phyloP scores from a whole-genome alignment of 495 filamentous ascomycete species.

The Hypoxylon rickii region DNA sequence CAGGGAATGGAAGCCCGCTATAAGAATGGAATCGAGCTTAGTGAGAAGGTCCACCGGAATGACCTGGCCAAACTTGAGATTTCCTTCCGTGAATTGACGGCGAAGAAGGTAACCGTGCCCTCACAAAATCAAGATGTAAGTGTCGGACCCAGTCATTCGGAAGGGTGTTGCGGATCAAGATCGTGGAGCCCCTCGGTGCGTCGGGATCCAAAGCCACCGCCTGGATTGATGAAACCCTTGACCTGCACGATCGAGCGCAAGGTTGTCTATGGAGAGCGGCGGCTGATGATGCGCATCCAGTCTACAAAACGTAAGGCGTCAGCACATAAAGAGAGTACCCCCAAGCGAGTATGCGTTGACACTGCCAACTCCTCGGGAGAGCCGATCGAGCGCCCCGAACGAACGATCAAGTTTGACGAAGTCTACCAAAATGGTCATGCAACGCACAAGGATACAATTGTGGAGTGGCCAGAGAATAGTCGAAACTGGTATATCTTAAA shows the following conservation, averaged over 20 bases:
- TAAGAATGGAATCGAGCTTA: not conserved
- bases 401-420: slow-evolving; percentile 45
- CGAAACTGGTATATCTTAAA: slow-evolving; percentile 46
- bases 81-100: slow-evolving; percentile 2
- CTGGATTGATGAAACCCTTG: slow-evolving; percentile 5
- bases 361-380: slow-evolving; percentile 4
- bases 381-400: not conserved
- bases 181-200: not conserved
- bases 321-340: not conserved
- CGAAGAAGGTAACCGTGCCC: too few relatives aligned
- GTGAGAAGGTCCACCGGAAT: slow-evolving; percentile 4
- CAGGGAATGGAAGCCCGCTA: slow-evolving; percentile 1
- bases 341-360: slow-evolving; percentile 20
- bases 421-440: slow-evolving; percentile 46
- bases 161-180: not conserved
- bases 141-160: not conserved
- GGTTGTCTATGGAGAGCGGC: slow-evolving; percentile 4
- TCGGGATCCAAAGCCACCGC: not conserved
- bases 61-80: not conserved
- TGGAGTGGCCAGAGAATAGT: slow-evolving; percentile 40
- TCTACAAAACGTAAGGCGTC: slow-evolving; percentile 18
- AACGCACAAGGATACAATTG: slow-evolving; percentile 46
- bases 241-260: slow-evolving; percentile 15
- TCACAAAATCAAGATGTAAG: slow-evolving; percentile 17
- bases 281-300: slow-evolving; percentile 28